Conservation (phyloP, 2,329 filamentous ascomycete species). For the Aureobasidium zeae region DNA sequence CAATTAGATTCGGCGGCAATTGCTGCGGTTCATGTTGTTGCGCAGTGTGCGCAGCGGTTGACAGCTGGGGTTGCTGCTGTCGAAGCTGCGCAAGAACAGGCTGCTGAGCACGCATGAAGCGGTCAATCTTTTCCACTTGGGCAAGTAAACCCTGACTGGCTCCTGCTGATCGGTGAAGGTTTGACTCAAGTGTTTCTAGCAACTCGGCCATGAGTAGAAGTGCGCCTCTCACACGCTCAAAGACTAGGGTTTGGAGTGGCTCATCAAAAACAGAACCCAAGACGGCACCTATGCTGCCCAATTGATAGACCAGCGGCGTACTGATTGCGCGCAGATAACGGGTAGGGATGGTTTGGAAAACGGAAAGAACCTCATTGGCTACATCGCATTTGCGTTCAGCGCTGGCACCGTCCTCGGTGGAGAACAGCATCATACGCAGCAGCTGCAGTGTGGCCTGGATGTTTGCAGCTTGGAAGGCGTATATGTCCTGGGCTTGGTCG, state of each 20-base stretch:
- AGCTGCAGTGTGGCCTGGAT: constrained; percentile 42
- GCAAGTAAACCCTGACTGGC: constrained; percentile 33
- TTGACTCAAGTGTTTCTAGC: constrained; percentile 36
- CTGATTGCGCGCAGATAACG: constrained; percentile 42
- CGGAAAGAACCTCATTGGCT: constrained; percentile 36
- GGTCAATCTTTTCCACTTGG: constrained; percentile 38
- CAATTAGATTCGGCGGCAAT: background rate
- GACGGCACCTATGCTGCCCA: constrained; percentile 42
- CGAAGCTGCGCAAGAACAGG: constrained; percentile 20
- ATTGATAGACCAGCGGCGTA: constrained; percentile 41
- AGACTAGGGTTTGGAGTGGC: constrained; percentile 33
- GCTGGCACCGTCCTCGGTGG: constrained; percentile 16
- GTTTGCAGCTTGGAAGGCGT: constrained; percentile 44
- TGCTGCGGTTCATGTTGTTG: background rate
- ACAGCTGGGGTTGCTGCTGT: too few relatives aligned
- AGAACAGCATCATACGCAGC: constrained; percentile 39
- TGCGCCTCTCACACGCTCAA: constrained; percentile 34
- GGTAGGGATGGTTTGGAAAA: constrained; percentile 36
- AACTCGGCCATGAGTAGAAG: constrained; percentile 40
- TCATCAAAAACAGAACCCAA: constrained; percentile 41
- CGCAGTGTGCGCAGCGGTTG: too few relatives aligned
- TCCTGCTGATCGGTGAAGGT: constrained; percentile 33
- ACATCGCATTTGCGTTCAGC: constrained; percentile 40
- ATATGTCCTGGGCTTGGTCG: constrained; percentile 32
- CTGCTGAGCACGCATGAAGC: constrained; percentile 33